Evolutionary conservation across 352 stramenopile species (phyloP).

Genomic region (Aphanomyces cochlioides): DNA sequence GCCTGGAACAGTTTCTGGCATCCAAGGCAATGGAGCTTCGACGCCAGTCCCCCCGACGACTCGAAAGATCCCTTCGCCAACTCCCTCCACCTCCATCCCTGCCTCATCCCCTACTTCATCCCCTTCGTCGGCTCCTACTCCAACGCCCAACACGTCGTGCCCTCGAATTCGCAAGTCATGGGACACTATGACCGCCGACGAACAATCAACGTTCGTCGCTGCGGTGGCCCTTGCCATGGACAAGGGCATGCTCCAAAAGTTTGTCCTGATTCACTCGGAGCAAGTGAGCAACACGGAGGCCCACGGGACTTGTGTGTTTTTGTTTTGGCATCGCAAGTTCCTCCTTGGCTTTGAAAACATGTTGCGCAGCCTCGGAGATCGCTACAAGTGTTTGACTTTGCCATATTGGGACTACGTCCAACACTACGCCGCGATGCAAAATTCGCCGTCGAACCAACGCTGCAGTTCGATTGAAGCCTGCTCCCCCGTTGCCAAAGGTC

Average conservation of each 20-base stretch:
- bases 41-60: neutral
- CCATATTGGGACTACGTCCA: constrained; percentile 31
- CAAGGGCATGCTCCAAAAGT: constrained; percentile 52
- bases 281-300: constrained; percentile 50
- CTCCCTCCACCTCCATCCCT: constrained; percentile 16
- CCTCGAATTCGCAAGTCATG: constrained; percentile 48
- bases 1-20: neutral
- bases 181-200: constrained; percentile 38
- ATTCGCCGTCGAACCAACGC: neutral
- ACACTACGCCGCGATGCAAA: neutral
- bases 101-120: neutral
- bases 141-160: neutral
- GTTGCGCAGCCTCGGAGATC: constrained; percentile 22
- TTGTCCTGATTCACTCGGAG: constrained; percentile 59
- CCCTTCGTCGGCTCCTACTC: neutral
- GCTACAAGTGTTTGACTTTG: constrained; percentile 30
- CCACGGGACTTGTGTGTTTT: constrained; percentile 36
- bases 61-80: too few relatives aligned
- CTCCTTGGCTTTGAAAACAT: constrained; percentile 34
- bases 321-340: constrained; percentile 32
- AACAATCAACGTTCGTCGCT: constrained; percentile 48
- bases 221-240: constrained; percentile 50
- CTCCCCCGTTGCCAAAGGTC: constrained; percentile 3
- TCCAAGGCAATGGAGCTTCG: neutral
- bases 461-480: constrained; percentile 14